Evolutionary conservation across 148 eudicot species (phyloP).

Genomic region (Silene conica): DNA sequence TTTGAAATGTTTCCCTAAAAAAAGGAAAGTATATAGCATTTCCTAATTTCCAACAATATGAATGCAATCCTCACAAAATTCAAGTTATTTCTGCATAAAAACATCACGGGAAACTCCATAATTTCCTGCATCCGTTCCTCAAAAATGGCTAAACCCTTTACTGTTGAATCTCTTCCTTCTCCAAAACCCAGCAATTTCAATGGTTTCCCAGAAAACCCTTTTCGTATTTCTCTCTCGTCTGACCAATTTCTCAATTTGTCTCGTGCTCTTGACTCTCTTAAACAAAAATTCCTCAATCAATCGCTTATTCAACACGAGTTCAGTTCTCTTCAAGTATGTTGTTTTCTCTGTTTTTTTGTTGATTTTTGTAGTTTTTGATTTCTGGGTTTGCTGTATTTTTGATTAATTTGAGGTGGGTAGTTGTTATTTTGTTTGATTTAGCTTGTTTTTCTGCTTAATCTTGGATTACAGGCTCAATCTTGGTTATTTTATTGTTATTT

Average conservation of each 20-base stretch:
- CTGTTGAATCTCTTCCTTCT: conserved; percentile 23
- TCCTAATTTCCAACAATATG: too few species aligned
- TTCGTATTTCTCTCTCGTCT: conserved; percentile 36
- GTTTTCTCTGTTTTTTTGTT: neutral
- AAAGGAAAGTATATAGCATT: too few species aligned
- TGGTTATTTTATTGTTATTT: neutral
- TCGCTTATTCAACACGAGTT: conserved; percentile 49
- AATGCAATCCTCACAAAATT: too few species aligned
- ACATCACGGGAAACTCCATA: conserved; percentile 15
- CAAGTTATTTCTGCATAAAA: too few species aligned
- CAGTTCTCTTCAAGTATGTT: conserved; percentile 48
- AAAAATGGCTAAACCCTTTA: conserved; percentile 45
- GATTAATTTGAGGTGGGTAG: conserved; percentile 1
- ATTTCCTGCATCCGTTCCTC: conserved; percentile 37
- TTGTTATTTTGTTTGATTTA: neutral
- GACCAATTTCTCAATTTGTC: conserved; percentile 51
- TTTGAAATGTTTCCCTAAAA: too few species aligned
- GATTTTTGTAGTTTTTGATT: neutral
- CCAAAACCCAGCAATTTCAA: conserved; percentile 7
- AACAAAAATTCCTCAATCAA: conserved; percentile 37
- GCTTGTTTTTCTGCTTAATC: neutral
- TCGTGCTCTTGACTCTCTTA: conserved; percentile 49
- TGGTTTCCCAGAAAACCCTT: conserved; percentile 32
- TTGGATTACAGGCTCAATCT: too few species aligned
- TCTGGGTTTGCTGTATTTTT: neutral